Percentiles rank a stretch among this genome's conserved stretches.
phyloP scores from a whole-genome alignment of 2,329 filamentous ascomycete genomes.

The Stachybotrys chartarum region DNA sequence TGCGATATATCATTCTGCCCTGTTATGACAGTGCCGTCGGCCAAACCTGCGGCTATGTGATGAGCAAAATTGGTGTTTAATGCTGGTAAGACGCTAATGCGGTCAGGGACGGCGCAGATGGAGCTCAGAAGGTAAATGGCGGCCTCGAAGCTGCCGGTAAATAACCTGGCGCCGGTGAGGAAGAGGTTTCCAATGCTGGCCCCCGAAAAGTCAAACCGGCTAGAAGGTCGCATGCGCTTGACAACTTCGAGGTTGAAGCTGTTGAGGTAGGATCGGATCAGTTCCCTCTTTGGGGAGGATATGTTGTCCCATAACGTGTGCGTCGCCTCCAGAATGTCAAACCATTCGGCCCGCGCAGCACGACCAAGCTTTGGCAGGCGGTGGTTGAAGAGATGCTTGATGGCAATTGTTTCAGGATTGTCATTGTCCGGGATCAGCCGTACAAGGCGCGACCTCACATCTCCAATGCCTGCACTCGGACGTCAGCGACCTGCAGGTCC shows the following conservation, averaged over 20 bases:
- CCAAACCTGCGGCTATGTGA: slow-evolving; percentile 80
- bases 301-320: slow-evolving; percentile 69
- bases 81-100: slow-evolving; percentile 75
- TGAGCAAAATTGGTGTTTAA: slow-evolving; percentile 95
- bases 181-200: slow-evolving; percentile 76
- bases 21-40: slow-evolving; percentile 70
- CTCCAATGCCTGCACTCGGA: slow-evolving; percentile 44
- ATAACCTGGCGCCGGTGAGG: slow-evolving; percentile 77
- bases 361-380: slow-evolving; percentile 55
- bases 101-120: slow-evolving; percentile 74
- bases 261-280: slow-evolving; percentile 72
- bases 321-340: slow-evolving; percentile 78
- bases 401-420: slow-evolving; percentile 61
- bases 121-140: slow-evolving; percentile 85
- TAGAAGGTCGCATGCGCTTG: slow-evolving; percentile 65
- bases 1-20: slow-evolving; percentile 93
- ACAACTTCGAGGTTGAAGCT: slow-evolving; percentile 71
- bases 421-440: slow-evolving; percentile 70
- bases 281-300: slow-evolving; percentile 64
- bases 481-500: slow-evolving; percentile 2
- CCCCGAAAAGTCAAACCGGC: slow-evolving; percentile 69
- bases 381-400: slow-evolving; percentile 82
- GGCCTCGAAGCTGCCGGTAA: slow-evolving; percentile 86
- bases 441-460: slow-evolving; percentile 59
- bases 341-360: slow-evolving; percentile 73